Base-by-base conservation (phyloP, 2,329 filamentous ascomycete species). In the Pestalotiopsis sp. region DNA sequence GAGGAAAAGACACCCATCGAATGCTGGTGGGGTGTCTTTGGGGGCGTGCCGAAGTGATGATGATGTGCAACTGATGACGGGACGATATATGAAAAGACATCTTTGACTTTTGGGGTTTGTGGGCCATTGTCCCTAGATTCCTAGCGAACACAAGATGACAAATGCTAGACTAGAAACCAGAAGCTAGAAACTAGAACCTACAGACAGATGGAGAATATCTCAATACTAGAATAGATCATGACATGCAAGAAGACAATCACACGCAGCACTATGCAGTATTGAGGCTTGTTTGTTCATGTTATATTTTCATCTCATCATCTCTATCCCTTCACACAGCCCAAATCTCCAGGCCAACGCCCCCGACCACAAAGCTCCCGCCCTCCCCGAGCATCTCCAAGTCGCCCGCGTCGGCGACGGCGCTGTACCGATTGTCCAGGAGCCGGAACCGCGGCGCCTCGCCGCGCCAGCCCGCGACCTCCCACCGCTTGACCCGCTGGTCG, bases 1-100 rank as follows among this genome's bases (percentile, higher is more conserved):
- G 83, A 84, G 31, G 85, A 84, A 1, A 84, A 88, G 14, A 78
- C 76, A 4, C 74, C 76, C 13, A 87, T 93, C 38, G 85, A 84
- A 61, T 94, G 92, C 74, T 93, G 91, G 91, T 89, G 90, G 86
- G 90, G 88, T 6, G 81, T 92, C 2, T 93, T 88, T 74, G 71
- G 80, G n/a, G 25, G 20, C 38, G 31, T 36, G 31, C 7, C n/a
- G 9, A 62, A 39, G 59, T 38, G 31, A 59, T 12, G 57, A 17
- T 4, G 20, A 59, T 36, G 27, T 23, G 57, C 1, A 27, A 59
- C 14, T n/a, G 25, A 59, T 11, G 57, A 59, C n/a, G 57, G 14
- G 17, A 59, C 14, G 57, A 27, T 14, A 23, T 5, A 58, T 13
- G 7, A 14, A 59, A 7, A 59, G 3, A 23, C 25, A 27, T 12